Conservation (phyloP, 768 basidiomycete genomes). For the Boletus speciosus region DNA sequence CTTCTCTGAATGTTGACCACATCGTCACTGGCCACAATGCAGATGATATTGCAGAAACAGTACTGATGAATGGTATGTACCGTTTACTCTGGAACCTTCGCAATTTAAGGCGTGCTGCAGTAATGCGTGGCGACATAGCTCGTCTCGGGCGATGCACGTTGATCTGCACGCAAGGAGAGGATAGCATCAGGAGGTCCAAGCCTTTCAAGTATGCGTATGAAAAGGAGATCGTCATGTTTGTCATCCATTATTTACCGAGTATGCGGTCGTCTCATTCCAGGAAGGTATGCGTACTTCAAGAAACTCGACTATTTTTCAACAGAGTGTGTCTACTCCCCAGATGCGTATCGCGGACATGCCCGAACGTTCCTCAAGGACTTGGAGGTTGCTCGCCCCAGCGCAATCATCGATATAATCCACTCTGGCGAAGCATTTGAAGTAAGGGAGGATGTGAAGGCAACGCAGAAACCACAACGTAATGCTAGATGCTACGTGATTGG, state of each 20-base stretch:
- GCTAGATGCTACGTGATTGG: slow-evolving; percentile 9
- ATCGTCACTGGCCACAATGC: slow-evolving; percentile 99
- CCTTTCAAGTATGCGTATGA: slow-evolving; percentile 99
- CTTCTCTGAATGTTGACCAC: slow-evolving; percentile 85
- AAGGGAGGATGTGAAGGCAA: slow-evolving; percentile 77
- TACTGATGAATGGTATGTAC: slow-evolving; percentile 93
- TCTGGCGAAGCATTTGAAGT: slow-evolving; percentile 92
- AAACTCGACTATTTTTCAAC: slow-evolving; percentile 99
- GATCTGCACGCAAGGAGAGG: slow-evolving; percentile 94
- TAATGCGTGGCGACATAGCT: slow-evolving; percentile 97
- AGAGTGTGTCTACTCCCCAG: slow-evolving; percentile 98
- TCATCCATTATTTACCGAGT: slow-evolving; percentile 5
- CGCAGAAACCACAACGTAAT: slow-evolving; percentile 83
- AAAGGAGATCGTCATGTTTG: slow-evolving; percentile 98
- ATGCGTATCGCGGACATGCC: slow-evolving; percentile 97
- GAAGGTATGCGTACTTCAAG: slow-evolving; percentile 98
- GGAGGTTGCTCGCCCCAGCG: slow-evolving; percentile 89
- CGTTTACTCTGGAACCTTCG: not conserved
- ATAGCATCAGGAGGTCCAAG: slow-evolving; percentile 94
- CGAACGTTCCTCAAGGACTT: slow-evolving; percentile 92
- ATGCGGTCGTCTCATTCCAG: slow-evolving; percentile 5
- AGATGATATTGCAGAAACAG: slow-evolving; percentile 98
- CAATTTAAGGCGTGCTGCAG: slow-evolving; percentile 40
- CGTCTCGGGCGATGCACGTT: slow-evolving; percentile 89
- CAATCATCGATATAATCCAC: slow-evolving; percentile 97